These are phyloP conservation scores for Megacollybia platyphylla DNA, from an alignment of 1,284 basidiomycete species.

Conservation along the genomic window DNA sequence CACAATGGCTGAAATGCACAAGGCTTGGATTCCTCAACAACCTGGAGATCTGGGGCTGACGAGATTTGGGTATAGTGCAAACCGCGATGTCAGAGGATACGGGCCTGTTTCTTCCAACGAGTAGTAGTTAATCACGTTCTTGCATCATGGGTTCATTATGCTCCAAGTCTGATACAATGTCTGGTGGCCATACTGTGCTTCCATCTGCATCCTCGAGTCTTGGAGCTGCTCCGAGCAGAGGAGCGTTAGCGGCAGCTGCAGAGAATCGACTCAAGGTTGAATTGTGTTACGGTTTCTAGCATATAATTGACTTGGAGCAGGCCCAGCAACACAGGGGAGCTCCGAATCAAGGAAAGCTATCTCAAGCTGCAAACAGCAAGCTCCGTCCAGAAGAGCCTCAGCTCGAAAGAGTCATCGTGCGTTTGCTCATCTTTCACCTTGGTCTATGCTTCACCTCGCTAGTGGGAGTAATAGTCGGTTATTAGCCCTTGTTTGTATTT, in stretches of 20 bases:
- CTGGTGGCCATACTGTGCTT: slow-evolving; percentile 43
- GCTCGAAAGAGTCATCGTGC: background rate
- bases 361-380: slow-evolving; percentile 36
- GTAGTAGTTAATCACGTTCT: background rate
- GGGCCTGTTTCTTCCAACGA: background rate
- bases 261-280: slow-evolving; percentile 45
- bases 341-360: slow-evolving; percentile 52
- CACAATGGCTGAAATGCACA: background rate
- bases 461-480: background rate
- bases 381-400: slow-evolving; percentile 4
- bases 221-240: slow-evolving; percentile 29
- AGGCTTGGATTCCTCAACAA: slow-evolving; percentile 51
- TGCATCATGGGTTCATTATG: background rate
- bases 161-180: slow-evolving; percentile 30
- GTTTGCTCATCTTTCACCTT: background rate
- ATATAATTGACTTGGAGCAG: too few species aligned
- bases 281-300: background rate
- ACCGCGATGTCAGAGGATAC: slow-evolving; percentile 24
- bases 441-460: background rate
- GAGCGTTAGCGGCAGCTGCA: slow-evolving; percentile 57
- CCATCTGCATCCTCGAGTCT: slow-evolving; percentile 14
- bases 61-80: slow-evolving; percentile 22
- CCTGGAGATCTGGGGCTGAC: slow-evolving; percentile 37
- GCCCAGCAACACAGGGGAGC: slow-evolving; percentile 37
- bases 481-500: background rate